Conservation (phyloP, 257 asterid species). For the Plantago ovata region DNA sequence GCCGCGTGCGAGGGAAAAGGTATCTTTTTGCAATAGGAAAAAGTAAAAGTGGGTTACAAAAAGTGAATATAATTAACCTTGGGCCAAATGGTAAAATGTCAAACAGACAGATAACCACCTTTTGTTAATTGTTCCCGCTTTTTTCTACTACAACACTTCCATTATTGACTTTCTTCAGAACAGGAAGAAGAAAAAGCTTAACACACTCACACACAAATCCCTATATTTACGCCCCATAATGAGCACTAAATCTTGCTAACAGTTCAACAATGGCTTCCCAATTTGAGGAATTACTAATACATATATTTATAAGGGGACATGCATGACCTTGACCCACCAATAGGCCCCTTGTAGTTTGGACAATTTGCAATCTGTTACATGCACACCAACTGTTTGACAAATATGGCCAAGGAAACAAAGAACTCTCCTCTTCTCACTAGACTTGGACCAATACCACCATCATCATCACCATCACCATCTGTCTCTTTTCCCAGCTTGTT, state of each 20-base stretch:
- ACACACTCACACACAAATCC: conserved; percentile 20
- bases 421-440: no score
- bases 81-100: conserved; percentile 40
- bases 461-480: conserved; percentile 25
- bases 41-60: conserved; percentile 14
- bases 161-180: conserved; percentile 36
- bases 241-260: conserved; percentile 30
- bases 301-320: conserved; percentile 10
- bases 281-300: conserved; percentile 10
- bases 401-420: conserved; percentile 36
- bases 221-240: conserved; percentile 38
- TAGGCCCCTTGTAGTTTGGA: conserved; percentile 25
- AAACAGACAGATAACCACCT: conserved; percentile 36
- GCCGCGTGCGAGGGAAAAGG: no score
- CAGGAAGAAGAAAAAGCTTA: conserved; percentile 30
- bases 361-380: conserved; percentile 51
- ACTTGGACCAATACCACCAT: conserved; percentile 6
- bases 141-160: conserved; percentile 12
- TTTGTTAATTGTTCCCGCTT: conserved; percentile 41
- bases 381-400: conserved; percentile 49
- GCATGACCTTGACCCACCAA: conserved; percentile 85
- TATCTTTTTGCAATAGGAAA: not conserved
- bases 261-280: conserved; percentile 11
- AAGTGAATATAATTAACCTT: conserved; percentile 17
- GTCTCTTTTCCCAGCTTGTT: conserved; percentile 30